Percentiles rank a stretch among this genome's conserved stretches.
These are phyloP conservation scores for Chaetomium globosum DNA, from an alignment of 2,329 filamentous ascomycete species.

Conservation along the genomic window DNA sequence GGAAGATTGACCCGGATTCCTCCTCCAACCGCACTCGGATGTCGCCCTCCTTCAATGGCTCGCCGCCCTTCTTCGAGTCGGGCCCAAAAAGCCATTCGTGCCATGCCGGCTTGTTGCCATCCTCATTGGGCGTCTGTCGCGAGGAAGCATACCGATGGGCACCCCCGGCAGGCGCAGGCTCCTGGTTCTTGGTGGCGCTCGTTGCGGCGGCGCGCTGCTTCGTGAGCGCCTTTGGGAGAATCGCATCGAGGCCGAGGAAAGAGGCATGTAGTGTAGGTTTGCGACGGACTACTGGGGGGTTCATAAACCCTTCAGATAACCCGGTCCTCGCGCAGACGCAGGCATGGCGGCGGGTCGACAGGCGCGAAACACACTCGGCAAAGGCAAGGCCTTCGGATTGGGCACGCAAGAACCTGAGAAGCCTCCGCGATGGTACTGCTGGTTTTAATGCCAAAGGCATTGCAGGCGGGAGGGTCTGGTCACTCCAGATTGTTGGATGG, in stretches of 20 bases:
- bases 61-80: slow-evolving; percentile 41
- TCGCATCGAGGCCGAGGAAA: slow-evolving; percentile 33
- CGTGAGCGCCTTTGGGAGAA: slow-evolving; percentile 38
- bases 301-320: slow-evolving; percentile 28
- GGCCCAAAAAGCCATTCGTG: slow-evolving; percentile 54
- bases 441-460: slow-evolving; percentile 52
- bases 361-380: slow-evolving; percentile 26
- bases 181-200: slow-evolving; percentile 17
- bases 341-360: slow-evolving; percentile 29
- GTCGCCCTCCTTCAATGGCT: slow-evolving; percentile 33
- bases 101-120: slow-evolving; percentile 45
- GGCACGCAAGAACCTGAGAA: slow-evolving; percentile 72
- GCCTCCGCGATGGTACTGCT: slow-evolving; percentile 56
- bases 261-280: slow-evolving; percentile 31
- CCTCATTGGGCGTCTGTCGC: slow-evolving; percentile 32
- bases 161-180: slow-evolving; percentile 12
- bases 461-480: slow-evolving; percentile 31
- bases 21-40: slow-evolving; percentile 54
- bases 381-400: slow-evolving; percentile 62
- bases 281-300: slow-evolving; percentile 17
- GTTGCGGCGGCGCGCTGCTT: slow-evolving; percentile 30
- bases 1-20: slow-evolving; percentile 58
- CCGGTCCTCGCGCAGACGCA: slow-evolving; percentile 23
- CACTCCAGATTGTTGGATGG: slow-evolving; percentile 9
- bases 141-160: slow-evolving; percentile 40